Conservation (phyloP, 768 basidiomycete species). For the Steccherinum ochraceum region DNA sequence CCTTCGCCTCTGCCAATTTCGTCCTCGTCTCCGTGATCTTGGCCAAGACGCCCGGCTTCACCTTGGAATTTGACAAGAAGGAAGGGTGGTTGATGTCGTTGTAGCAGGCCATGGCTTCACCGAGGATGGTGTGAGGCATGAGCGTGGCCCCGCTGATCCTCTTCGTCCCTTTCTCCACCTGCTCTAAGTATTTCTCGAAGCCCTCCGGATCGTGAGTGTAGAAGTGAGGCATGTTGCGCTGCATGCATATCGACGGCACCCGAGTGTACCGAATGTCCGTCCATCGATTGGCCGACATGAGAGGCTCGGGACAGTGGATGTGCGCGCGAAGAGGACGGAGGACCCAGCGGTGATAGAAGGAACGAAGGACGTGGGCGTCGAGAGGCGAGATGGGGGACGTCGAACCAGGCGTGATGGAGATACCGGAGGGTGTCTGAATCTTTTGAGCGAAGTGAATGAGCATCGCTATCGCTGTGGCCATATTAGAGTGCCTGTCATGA, state of each 20-base stretch:
- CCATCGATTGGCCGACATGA: constrained; percentile 60
- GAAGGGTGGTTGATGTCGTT: constrained; percentile 5
- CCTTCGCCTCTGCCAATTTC: constrained; percentile 27
- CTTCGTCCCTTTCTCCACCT: constrained; percentile 48
- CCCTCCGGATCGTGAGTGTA: constrained; percentile 50
- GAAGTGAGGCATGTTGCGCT: constrained; percentile 48
- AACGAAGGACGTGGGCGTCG: constrained; percentile 41
- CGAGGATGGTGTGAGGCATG: constrained; percentile 55
- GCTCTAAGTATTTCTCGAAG: constrained; percentile 50
- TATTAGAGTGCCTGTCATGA: constrained; percentile 60
- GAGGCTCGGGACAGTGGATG: constrained; percentile 44
- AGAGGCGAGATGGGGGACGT: constrained; percentile 27
- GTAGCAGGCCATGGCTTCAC: constrained; percentile 24
- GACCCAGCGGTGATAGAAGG: constrained; percentile 52
- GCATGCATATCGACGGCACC: constrained; percentile 61
- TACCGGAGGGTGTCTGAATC: constrained; percentile 1
- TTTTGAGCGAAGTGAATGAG: constrained; percentile 39
- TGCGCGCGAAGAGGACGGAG: constrained; percentile 49
- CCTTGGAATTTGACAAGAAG: not conserved
- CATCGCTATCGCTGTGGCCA: constrained; percentile 55
- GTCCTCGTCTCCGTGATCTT: constrained; percentile 21
- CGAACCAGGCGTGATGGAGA: constrained; percentile 14
- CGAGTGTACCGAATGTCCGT: constrained; percentile 48
- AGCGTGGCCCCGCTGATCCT: constrained; percentile 63
- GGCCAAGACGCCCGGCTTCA: not conserved